A percentile compares a stretch with the other conserved stretches of the same genome.
Conservation (phyloP, 768 basidiomycete species). For the Clathrus columnatus region DNA sequence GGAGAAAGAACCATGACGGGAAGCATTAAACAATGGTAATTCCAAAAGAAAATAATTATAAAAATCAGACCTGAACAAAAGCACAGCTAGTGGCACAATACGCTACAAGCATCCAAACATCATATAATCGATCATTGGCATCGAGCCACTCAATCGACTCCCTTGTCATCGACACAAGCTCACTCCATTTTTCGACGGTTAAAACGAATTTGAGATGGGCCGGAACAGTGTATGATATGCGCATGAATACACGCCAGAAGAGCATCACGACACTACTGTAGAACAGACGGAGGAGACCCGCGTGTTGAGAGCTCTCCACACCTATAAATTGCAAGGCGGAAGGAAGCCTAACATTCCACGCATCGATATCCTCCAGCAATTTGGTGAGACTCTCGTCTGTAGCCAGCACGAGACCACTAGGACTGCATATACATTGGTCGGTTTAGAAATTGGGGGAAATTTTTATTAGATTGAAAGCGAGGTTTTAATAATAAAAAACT, state of each 20-base stretch:
- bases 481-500: no score
- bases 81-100: slow-evolving; percentile 87
- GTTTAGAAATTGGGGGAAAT: slow-evolving; percentile 9
- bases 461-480: slow-evolving; percentile 7
- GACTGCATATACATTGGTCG: slow-evolving; percentile 34
- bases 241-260: slow-evolving; percentile 98
- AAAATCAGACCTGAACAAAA: slow-evolving; percentile 65
- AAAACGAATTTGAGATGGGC: slow-evolving; percentile 81
- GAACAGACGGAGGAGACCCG: slow-evolving; percentile 80
- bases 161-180: slow-evolving; percentile 61
- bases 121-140: slow-evolving; percentile 68
- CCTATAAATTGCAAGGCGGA: slow-evolving; percentile 72
- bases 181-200: slow-evolving; percentile 72
- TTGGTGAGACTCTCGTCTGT: slow-evolving; percentile 70
- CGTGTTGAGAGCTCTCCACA: slow-evolving; percentile 49
- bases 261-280: slow-evolving; percentile 91
- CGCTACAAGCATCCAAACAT: slow-evolving; percentile 79
- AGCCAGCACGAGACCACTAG: slow-evolving; percentile 78
- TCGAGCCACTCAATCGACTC: slow-evolving; percentile 89
- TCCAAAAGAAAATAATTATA: neutral
- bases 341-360: slow-evolving; percentile 75
- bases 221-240: slow-evolving; percentile 89
- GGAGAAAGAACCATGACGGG: neutral
- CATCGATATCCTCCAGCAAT: slow-evolving; percentile 56
- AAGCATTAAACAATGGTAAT: neutral